Percentiles rank a stretch among this genome's conserved stretches.
phyloP scores from a whole-genome alignment of 257 asterid genomes.

The Paulownia fortunei region DNA sequence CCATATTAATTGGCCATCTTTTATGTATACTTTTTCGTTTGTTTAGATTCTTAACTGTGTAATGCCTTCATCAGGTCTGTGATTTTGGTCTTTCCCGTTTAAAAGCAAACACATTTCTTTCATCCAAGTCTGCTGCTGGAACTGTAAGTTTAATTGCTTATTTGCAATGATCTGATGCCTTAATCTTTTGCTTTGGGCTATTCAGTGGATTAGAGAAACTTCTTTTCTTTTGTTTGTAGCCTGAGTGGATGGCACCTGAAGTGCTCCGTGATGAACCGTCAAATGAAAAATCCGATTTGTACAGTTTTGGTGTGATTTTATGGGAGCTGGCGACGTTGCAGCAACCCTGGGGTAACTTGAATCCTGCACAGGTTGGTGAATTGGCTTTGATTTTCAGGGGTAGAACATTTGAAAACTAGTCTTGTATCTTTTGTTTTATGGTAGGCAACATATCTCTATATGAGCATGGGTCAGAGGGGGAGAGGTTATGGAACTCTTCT shows the following conservation, averaged over 20 bases:
- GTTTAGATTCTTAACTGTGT: slow-evolving; percentile 31
- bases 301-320: slow-evolving; percentile 93
- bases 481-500: background rate
- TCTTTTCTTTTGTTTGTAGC: slow-evolving; percentile 53
- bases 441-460: background rate
- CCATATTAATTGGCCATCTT: slow-evolving; percentile 14
- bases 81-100: slow-evolving; percentile 98
- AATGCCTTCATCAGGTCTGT: slow-evolving; percentile 69
- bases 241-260: slow-evolving; percentile 99
- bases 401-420: slow-evolving; percentile 10
- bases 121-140: slow-evolving; percentile 98
- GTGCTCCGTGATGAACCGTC: slow-evolving; percentile 96
- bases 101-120: slow-evolving; percentile 91
- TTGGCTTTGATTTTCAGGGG: background rate
- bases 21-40: background rate
- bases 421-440: slow-evolving; percentile 1
- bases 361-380: slow-evolving; percentile 87
- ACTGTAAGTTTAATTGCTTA: slow-evolving; percentile 67
- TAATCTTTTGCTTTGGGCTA: slow-evolving; percentile 4
- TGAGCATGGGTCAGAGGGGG: slow-evolving; percentile 16
- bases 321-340: slow-evolving; percentile 95
- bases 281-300: slow-evolving; percentile 94
- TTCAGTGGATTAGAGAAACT: slow-evolving; percentile 19
- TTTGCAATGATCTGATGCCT: slow-evolving; percentile 34
- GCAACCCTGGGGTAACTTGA: slow-evolving; percentile 90